Evolutionary conservation across 2,329 filamentous ascomycete species (phyloP), one percentile per base, ranked within the genome.

Genomic region (Esteya vermicola): DNA sequence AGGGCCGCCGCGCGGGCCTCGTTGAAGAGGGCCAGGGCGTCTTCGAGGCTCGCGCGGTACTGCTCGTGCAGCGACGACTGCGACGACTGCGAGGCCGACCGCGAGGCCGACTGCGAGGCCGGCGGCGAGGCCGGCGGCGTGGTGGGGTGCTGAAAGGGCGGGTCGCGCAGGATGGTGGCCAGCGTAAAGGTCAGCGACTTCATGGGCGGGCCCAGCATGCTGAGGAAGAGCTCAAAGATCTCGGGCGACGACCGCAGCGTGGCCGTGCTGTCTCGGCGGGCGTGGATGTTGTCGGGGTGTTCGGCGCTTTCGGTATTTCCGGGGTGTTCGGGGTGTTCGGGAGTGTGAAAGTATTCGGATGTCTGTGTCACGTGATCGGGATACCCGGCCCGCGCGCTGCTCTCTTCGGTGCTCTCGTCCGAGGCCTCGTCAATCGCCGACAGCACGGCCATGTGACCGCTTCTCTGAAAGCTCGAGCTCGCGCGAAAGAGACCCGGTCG

Each of bases 131-230:
- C n/a, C n/a, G n/a, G n/a, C n/a, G n/a, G n/a, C n/a, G n/a, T 78
- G 77, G 22, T 78, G 67, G 0, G 81, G 75, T 1, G 72, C 69
- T 12, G 74, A 57, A 93, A 96, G 0, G 88, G 85, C 1, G 93
- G 70, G 45, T 94, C 86, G 39, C 85, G 79, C 8, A 98, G 72
- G 9, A 93, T 86, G 54, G 93, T 81, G 10, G 85, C 85, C 30
- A 98, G 61, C 0, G 91, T 96, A 51, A 82, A 91, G 3, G 85
- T 85, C n/a, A 98, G 63, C 0, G 89, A 95, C 57, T 94, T 93
- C 78, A 95, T 93, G 0, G 89, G 91, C 1, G 91, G 91, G 0
- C 91, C 91, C 19, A 98, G 66, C 48, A 91, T 76, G 18, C 72
- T 68, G 44, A 98, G 94, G 57, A 96, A 98, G 6, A 88, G 69